phyloP scores from a whole-genome alignment of 2,329 filamentous ascomycete genomes.

The Bertia moriformis region DNA sequence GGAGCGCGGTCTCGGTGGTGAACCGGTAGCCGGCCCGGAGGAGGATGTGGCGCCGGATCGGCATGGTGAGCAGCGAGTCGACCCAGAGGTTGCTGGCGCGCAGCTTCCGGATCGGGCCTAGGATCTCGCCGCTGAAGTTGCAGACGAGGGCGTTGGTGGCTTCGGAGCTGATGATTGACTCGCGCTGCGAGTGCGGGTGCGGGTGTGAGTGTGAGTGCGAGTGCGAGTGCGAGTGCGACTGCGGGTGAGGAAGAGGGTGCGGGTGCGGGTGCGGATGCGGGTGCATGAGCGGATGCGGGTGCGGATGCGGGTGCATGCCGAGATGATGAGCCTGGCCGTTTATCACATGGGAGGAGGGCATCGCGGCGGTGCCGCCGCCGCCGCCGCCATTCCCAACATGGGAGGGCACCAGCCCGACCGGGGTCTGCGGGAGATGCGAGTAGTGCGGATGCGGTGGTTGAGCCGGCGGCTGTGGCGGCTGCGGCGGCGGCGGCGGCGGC shows the following conservation, averaged over 20 bases:
- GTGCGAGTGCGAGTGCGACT: neutral
- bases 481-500: too few species aligned
- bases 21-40: constrained; percentile 25
- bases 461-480: too few species aligned
- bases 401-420: too few species aligned
- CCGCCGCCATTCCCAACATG: too few species aligned
- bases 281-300: neutral
- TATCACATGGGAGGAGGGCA: too few species aligned
- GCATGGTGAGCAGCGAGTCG: constrained; percentile 16
- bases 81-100: constrained; percentile 24
- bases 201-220: neutral
- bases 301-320: neutral
- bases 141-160: constrained; percentile 15
- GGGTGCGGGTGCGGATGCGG: neutral
- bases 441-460: too few species aligned
- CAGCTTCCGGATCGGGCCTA: constrained; percentile 21
- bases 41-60: constrained; percentile 21
- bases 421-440: too few species aligned
- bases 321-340: too few species aligned
- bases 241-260: neutral
- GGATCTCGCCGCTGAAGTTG: constrained; percentile 18
- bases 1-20: constrained; percentile 21
- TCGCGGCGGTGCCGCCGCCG: too few species aligned
- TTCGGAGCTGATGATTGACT: constrained; percentile 5
- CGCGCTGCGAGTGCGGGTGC: neutral